Base-by-base conservation (phyloP, 2,329 filamentous ascomycete species). In the Penicillium corylophilum region DNA sequence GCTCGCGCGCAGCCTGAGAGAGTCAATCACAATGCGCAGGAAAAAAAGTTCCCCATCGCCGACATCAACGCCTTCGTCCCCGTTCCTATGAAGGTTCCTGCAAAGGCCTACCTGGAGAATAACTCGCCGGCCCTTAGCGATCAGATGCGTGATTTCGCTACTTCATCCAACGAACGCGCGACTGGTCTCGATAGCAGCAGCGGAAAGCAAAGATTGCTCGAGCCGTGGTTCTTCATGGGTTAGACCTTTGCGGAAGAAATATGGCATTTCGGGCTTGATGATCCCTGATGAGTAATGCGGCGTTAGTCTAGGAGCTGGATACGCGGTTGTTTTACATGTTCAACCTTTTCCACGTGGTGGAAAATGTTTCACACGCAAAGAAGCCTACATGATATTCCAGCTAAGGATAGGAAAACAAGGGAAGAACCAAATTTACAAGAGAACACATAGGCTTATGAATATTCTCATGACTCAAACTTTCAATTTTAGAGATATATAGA, bases 31-130 rank as follows among this genome's bases (percentile, higher is more conserved):
- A 18, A 20, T 10, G 10, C 2, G 12, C 35, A 22, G 16, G 18
- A 13, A 9, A 38, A 38, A n/a, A 35, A 38, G 35, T 38, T 38
- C 16, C 35, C 35, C 9, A 5, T 38, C 8, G 8, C 8, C 10
- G 35, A 38, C 5, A 38, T 38, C 35, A 38, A 20, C 18, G 18
- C 16, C 35, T 38, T 38, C 16, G 35, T 79, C 10, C 76, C 76
- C 1, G 69, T 79, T 15, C 76, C 77, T 3, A 76, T 79, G 71
- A 62, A 61, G 26, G 49, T 75, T 24, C 75, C 76, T 16, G 68
- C 55, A 5, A 40, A 33, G 3, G 24, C 43, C 2, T 42, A 61
- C 2, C 31, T 28, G 2, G 45, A 57, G 24, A 35, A 29, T n/a
- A n/a, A n/a, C n/a, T n/a, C n/a, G n/a, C n/a, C n/a, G n/a, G n/a